Conservation (phyloP, 768 basidiomycete genomes). For the Hygrocybe punicea region DNA sequence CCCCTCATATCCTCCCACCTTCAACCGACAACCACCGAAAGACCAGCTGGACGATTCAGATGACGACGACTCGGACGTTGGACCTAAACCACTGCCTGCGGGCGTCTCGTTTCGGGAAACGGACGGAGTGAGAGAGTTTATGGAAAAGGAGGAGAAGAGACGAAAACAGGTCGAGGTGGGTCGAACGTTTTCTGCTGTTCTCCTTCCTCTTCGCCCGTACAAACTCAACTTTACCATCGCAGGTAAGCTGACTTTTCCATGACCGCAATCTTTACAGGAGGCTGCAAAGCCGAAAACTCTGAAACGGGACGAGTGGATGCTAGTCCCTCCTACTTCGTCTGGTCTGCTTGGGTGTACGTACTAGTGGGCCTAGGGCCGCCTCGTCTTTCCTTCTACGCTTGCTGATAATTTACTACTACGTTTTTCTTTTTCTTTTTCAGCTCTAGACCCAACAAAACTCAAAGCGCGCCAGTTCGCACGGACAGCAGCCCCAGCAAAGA, state of each 20-base stretch:
- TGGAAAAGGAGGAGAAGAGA: constrained; percentile 79
- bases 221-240: too few relatives aligned
- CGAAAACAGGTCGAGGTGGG: constrained; percentile 63
- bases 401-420: too few relatives aligned
- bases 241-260: background rate
- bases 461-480: constrained; percentile 79
- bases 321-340: constrained; percentile 82
- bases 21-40: constrained; percentile 26
- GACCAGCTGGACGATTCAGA: constrained; percentile 60
- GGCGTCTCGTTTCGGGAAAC: constrained; percentile 41
- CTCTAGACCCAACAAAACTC: constrained; percentile 82
- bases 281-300: constrained; percentile 72
- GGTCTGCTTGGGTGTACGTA: constrained; percentile 74
- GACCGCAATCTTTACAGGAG: constrained; percentile 46
- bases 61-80: constrained; percentile 82
- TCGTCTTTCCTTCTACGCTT: background rate
- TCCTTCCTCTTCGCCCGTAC: too few relatives aligned
- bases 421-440: constrained; percentile 34
- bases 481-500: constrained; percentile 42
- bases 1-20: constrained; percentile 44
- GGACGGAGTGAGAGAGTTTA: constrained; percentile 76
- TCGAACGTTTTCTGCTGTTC: constrained; percentile 1
- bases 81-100: constrained; percentile 72
- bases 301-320: constrained; percentile 97
- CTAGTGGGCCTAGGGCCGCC: too few relatives aligned